Evolutionary conservation across 768 basidiomycete genomes (phyloP).

Genomic region (Suillus fuscotomentosus): DNA sequence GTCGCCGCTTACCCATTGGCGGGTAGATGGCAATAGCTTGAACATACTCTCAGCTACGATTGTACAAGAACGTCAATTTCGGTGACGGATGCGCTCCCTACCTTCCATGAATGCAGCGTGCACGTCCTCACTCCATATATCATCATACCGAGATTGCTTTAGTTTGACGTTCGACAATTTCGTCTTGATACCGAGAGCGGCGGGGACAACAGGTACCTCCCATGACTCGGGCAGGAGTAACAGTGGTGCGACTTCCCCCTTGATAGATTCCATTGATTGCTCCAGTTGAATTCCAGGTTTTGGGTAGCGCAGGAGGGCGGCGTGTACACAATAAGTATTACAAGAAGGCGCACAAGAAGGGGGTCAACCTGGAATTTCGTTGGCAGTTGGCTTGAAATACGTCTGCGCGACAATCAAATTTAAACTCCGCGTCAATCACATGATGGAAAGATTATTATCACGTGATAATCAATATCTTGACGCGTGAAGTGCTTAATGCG

Average conservation of each 20-base stretch:
- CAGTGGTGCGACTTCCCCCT: constrained; percentile 16
- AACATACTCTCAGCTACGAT: constrained; percentile 11
- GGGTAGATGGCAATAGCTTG: constrained; percentile 31
- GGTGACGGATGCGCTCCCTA: constrained; percentile 9
- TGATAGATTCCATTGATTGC: constrained; percentile 19
- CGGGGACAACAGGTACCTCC: constrained; percentile 2
- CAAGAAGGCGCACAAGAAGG: constrained; percentile 2
- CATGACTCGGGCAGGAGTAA: constrained; percentile 5
- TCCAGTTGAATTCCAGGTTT: neutral
- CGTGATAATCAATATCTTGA: constrained; percentile 14
- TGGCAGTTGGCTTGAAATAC: constrained; percentile 3
- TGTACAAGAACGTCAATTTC: neutral
- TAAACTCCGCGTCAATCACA: constrained; percentile 27
- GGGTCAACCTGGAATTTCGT: constrained; percentile 5
- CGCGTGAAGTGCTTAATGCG: neutral
- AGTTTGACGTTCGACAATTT: constrained; percentile 9
- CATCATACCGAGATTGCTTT: constrained; percentile 32
- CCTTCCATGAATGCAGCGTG: constrained; percentile 38
- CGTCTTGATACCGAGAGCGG: neutral
- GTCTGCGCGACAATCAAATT: constrained; percentile 18
- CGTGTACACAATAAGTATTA: neutral
- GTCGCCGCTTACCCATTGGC: constrained; percentile 35
- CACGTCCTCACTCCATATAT: constrained; percentile 34
- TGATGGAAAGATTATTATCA: constrained; percentile 27
- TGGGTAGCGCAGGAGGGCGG: constrained; percentile 13